Evolutionary conservation across 2,329 filamentous ascomycete species (phyloP).

Genomic region (Cordyceps tenuipes): DNA sequence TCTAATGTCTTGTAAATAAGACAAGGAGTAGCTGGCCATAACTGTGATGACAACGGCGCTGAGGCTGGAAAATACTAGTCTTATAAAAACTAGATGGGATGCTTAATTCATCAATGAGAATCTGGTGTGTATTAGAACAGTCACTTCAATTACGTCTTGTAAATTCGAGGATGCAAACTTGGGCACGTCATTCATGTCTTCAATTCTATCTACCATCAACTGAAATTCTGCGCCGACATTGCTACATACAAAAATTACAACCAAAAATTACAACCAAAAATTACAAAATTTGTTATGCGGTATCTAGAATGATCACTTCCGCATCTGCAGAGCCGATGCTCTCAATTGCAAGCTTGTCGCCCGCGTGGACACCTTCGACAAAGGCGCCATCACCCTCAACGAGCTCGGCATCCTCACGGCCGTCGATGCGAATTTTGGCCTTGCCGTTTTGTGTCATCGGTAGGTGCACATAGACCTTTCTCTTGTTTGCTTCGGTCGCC

Average conservation of each 20-base stretch:
- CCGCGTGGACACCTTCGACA: slow-evolving; percentile 54
- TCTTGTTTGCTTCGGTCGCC: slow-evolving; percentile 41
- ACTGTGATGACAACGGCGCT: background rate
- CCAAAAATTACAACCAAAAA: background rate
- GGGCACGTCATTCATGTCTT: too few species aligned
- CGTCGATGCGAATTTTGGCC: slow-evolving; percentile 61
- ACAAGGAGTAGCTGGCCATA: background rate
- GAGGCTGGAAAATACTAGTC: background rate
- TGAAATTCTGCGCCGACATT: background rate
- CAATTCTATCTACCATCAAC: background rate
- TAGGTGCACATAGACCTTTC: slow-evolving; percentile 74
- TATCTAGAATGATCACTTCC: slow-evolving; percentile 61
- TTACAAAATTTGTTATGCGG: slow-evolving; percentile 32
- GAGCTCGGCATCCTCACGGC: slow-evolving; percentile 55
- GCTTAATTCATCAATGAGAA: background rate
- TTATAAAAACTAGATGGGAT: background rate
- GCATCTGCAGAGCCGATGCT: slow-evolving; percentile 61
- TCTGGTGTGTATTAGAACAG: background rate
- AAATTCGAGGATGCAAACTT: background rate
- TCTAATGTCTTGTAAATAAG: background rate
- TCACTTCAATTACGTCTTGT: background rate
- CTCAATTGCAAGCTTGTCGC: slow-evolving; percentile 56
- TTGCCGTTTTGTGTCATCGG: slow-evolving; percentile 72
- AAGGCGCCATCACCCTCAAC: slow-evolving; percentile 77
- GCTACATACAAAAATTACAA: background rate